Percentiles rank a stretch among this genome's conserved stretches.
These are phyloP conservation scores for Cenococcum geophilum DNA, from an alignment of 495 filamentous ascomycete species.

Conservation along the genomic window DNA sequence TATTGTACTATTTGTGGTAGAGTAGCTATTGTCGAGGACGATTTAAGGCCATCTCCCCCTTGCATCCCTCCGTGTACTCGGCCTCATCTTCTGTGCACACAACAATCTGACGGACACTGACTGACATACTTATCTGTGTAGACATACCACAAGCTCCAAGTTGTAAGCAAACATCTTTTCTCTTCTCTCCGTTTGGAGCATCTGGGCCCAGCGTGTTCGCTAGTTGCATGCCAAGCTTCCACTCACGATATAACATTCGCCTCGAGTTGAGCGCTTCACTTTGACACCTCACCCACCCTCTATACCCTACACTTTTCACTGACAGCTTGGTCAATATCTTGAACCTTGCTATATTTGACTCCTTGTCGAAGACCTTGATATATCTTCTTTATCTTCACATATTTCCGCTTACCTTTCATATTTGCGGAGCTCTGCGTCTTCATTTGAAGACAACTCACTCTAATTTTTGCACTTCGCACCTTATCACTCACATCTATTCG, in stretches of 20 bases:
- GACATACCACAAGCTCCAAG: conserved; percentile 54
- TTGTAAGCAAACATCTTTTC: conserved; percentile 42
- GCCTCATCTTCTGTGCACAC: neutral
- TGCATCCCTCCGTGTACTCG: neutral
- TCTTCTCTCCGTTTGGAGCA: neutral
- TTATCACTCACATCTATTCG: neutral
- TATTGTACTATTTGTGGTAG: neutral
- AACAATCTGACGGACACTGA: neutral
- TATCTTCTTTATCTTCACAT: neutral
- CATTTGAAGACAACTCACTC: neutral
- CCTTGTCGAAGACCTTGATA: neutral
- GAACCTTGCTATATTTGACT: neutral
- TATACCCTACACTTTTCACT: neutral
- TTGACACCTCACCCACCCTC: neutral
- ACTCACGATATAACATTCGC: neutral
- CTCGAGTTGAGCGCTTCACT: neutral
- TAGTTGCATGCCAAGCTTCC: neutral
- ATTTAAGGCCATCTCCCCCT: neutral
- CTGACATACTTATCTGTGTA: conserved; percentile 31
- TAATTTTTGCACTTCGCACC: neutral
- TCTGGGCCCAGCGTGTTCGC: neutral
- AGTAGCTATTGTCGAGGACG: neutral
- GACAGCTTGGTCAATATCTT: neutral
- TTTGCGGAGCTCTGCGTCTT: neutral
- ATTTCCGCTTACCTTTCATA: neutral